phyloP scores from a whole-genome alignment of 345 rosid species.

The Eucalyptus viminalis region DNA sequence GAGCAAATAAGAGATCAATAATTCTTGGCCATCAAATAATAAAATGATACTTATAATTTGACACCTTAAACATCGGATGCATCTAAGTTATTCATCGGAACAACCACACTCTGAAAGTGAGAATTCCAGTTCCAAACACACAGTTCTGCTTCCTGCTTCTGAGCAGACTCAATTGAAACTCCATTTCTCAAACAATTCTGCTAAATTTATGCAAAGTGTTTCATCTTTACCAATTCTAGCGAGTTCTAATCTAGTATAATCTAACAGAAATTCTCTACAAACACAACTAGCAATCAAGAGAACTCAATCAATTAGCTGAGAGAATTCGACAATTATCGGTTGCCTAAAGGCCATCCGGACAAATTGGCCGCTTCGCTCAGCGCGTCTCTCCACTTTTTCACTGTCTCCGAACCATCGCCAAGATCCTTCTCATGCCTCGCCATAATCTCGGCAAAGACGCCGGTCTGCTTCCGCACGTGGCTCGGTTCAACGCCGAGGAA shows the following conservation, averaged over 20 bases:
- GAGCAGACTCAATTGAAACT: neutral
- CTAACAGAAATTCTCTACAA: neutral
- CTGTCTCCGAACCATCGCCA: neutral
- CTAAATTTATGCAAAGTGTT: neutral
- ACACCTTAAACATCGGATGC: neutral
- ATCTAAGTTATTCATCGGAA: neutral
- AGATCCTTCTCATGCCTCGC: neutral
- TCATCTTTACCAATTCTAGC: neutral
- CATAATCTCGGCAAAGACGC: neutral
- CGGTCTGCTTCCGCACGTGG: neutral
- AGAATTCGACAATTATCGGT: neutral
- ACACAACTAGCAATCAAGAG: neutral
- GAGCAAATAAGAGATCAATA: neutral
- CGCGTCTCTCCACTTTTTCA: constrained; percentile 1
- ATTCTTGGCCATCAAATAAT: neutral
- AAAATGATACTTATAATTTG: neutral
- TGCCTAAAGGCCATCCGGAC: neutral
- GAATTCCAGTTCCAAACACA: too few relatives aligned
- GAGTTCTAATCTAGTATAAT: neutral
- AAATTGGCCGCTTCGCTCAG: neutral
- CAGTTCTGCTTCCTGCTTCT: neutral
- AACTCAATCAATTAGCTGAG: neutral
- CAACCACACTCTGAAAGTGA: neutral
- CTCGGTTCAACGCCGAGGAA: constrained; percentile 4
- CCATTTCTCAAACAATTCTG: neutral